A percentile compares a stretch with the other conserved stretches of the same genome.
Evolutionary conservation across 73 alveolate genomes (phyloP).

Genomic region (Paraurostyla sp.): DNA sequence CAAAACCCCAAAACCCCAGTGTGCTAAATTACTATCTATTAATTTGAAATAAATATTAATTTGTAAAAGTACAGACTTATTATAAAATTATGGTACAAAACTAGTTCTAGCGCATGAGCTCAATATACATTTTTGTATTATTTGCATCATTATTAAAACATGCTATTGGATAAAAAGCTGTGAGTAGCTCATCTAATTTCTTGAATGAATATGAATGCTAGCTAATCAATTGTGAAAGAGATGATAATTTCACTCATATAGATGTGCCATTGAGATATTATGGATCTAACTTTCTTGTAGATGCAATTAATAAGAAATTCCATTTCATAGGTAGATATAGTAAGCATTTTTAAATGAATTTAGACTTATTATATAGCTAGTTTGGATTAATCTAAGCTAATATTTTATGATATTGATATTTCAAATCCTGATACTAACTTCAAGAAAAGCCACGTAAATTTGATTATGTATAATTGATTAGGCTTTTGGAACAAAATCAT

Average conservation of each 20-base stretch:
- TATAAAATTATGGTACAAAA: too few relatives aligned
- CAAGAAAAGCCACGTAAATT: background rate
- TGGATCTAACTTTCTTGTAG: slow-evolving; percentile 1
- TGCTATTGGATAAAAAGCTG: too few relatives aligned
- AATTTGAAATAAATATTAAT: too few relatives aligned
- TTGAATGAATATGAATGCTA: background rate
- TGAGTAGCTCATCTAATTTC: too few relatives aligned
- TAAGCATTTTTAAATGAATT: background rate
- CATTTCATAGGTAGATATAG: slow-evolving; percentile 17
- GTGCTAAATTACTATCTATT: too few relatives aligned
- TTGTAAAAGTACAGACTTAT: too few relatives aligned
- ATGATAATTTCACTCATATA: slow-evolving; percentile 12
- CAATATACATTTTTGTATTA: too few relatives aligned
- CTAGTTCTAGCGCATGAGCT: too few relatives aligned
- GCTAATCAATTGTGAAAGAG: background rate
- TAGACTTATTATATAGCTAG: background rate
- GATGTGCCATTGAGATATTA: slow-evolving; percentile 14
- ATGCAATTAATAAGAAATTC: background rate
- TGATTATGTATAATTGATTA: background rate
- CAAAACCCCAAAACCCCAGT: too few relatives aligned
- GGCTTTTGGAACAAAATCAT: background rate
- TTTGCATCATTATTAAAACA: too few relatives aligned
- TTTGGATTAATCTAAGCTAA: background rate
- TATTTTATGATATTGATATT: background rate
- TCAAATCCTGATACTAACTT: background rate